Base-by-base conservation (phyloP, 805 yeast species). In the Saccharomycopsis amapae region DNA sequence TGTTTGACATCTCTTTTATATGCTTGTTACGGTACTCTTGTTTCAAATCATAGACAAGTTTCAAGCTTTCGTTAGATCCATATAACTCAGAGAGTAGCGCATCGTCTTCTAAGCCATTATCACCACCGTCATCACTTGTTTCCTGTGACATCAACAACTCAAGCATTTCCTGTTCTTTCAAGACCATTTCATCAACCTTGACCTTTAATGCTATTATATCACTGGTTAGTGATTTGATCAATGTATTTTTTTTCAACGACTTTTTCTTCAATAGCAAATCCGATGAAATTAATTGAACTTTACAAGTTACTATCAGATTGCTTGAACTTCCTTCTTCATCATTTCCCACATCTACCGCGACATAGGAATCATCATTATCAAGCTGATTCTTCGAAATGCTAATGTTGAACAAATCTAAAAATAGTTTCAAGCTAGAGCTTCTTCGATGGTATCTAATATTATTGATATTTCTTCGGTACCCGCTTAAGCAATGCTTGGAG, bases 211-310 rank as follows among this genome's bases (percentile, higher is more conserved):
- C 25, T 15, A n/a, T 18, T n/a, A 51, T 45, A 32, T 51, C 54
- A 13, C 37, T 23, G 20, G 33, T 45, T 31, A 51, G 40, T 30
- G 39, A 45, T 23, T 48, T 51, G 25, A 51, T 41, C 36, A 48
- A 46, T 18, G 36, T 35, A 19, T 38, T 48, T 36, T 51, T 51
- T 34, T 45, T 51, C 36, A 45, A 24, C 1, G 54, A 51, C 25
- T 51, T 48, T 26, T 51, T 48, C 31, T 48, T 48, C 15, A 51
- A 37, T n/a, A 48, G n/a, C 10, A 49, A 43, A 25, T 51, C 53
- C 3, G 54, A 48, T 3, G 48, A 43, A 35, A 51, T 42, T 5
- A 51, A 40, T 35, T 51, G 54, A 17, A 51, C 26, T 32, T 45
- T 33, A 35, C 54, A 51, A 22, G 18, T 33, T 13, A 52, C 25